phyloP scores from a whole-genome alignment of 83 land plant species.

The Picea mariana region DNA sequence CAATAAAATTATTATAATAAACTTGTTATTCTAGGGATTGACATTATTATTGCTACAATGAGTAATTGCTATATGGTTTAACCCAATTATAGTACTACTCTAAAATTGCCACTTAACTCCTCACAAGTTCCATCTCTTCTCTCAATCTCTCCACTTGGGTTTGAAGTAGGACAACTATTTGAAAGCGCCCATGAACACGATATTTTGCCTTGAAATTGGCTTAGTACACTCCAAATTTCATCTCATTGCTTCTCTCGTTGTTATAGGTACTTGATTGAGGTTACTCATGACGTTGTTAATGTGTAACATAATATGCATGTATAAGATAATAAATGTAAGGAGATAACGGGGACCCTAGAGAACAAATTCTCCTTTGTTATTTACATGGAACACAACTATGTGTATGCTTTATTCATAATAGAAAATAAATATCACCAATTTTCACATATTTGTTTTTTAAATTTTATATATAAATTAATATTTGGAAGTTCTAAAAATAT shows the following conservation, averaged over 20 bases:
- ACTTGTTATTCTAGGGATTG: background rate
- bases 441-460: too few species aligned
- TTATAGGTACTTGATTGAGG: conserved; percentile 30
- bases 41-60: background rate
- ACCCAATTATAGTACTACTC: background rate
- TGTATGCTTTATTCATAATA: too few species aligned
- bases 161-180: conserved; percentile 27
- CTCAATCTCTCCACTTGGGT: conserved; percentile 27
- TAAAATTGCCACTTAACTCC: conserved; percentile 20
- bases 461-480: too few species aligned
- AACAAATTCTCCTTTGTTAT: too few species aligned
- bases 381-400: too few species aligned
- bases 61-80: too few species aligned
- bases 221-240: conserved; percentile 47
- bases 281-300: conserved; percentile 53
- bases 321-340: too few species aligned
- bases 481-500: too few species aligned
- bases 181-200: conserved; percentile 41
- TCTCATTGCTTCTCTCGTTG: conserved; percentile 35
- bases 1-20: background rate
- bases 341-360: too few species aligned
- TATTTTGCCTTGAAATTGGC: conserved; percentile 42
- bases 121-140: conserved; percentile 29
- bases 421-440: too few species aligned
- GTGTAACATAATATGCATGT: conserved; percentile 29